Conservation (phyloP, 176 grass and related monocot genomes). For the Triticum aestivum region DNA sequence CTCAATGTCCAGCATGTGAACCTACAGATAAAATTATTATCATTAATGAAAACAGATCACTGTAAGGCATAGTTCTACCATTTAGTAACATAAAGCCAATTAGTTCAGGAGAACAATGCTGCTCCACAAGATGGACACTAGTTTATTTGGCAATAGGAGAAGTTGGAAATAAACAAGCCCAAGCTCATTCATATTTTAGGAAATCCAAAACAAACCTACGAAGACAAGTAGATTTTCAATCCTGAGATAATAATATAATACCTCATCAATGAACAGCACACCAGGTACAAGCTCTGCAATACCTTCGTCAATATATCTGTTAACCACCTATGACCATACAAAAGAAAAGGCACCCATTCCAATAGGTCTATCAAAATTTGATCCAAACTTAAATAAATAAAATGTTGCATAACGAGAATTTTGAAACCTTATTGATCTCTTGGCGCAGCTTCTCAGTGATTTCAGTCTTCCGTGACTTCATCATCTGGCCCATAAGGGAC, state of each 20-base stretch:
- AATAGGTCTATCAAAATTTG: conserved; percentile 1
- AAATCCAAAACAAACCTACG: background rate
- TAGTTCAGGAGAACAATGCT: background rate
- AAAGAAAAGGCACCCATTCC: background rate
- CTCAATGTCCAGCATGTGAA: conserved; percentile 95
- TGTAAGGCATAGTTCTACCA: conserved; percentile 13
- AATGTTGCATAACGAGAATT: background rate
- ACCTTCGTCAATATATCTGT: conserved; percentile 93
- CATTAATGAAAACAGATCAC: background rate
- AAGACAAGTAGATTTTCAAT: background rate
- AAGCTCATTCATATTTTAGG: background rate
- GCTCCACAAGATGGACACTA: background rate
- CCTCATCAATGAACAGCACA: conserved; percentile 97
- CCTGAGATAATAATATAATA: conserved; percentile 19
- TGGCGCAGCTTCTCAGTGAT: conserved; percentile 91
- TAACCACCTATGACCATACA: conserved; percentile 66
- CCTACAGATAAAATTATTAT: conserved; percentile 51
- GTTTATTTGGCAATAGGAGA: background rate
- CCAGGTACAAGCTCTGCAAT: conserved; percentile 95
- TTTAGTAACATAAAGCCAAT: background rate
- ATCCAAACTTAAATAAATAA: conserved; percentile 2
- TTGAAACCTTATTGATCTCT: conserved; percentile 92
- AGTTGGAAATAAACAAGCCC: background rate
- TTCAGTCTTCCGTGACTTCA: conserved; percentile 96
- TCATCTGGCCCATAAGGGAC: conserved; percentile 98